Conservation (phyloP, 2,329 filamentous ascomycete genomes). For the Penicillium expansum region DNA sequence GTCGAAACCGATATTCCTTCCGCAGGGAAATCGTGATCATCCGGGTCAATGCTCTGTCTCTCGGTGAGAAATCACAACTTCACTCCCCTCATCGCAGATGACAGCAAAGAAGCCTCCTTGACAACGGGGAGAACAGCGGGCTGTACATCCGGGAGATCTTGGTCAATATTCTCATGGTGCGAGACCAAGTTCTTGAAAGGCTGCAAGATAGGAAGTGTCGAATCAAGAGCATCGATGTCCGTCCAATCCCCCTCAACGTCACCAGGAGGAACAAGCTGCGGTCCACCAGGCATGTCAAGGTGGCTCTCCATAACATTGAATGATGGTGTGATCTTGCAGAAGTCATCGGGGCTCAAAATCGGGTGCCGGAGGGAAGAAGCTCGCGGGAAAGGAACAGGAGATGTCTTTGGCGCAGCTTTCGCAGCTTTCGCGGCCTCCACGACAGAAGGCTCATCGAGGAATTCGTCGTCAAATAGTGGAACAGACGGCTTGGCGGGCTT, state of each 20-base stretch:
- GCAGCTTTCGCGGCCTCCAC: not conserved
- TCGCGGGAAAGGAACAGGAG: not conserved
- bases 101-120: not conserved
- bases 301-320: not conserved
- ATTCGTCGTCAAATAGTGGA: constrained; percentile 6
- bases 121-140: not conserved
- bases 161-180: not conserved
- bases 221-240: constrained; percentile 5
- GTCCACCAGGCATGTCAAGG: not conserved
- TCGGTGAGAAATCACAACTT: not conserved
- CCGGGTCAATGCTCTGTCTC: not conserved
- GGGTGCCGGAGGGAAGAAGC: constrained; percentile 1
- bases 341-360: not conserved
- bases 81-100: not conserved
- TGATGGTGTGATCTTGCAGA: not conserved
- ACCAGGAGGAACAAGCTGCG: not conserved
- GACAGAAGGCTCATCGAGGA: not conserved
- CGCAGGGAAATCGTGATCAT: not conserved
- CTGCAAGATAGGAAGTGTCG: not conserved
- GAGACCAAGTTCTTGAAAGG: constrained; percentile 1
- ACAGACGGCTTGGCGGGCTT: not conserved
- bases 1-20: not conserved
- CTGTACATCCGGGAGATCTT: not conserved
- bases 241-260: constrained; percentile 4
- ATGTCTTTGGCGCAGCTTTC: not conserved